A percentile compares a stretch with the other conserved stretches of the same genome.
These are phyloP conservation scores for Euphorbia pulcherrima DNA, from an alignment of 345 rosid genomes.

Conservation along the genomic window DNA sequence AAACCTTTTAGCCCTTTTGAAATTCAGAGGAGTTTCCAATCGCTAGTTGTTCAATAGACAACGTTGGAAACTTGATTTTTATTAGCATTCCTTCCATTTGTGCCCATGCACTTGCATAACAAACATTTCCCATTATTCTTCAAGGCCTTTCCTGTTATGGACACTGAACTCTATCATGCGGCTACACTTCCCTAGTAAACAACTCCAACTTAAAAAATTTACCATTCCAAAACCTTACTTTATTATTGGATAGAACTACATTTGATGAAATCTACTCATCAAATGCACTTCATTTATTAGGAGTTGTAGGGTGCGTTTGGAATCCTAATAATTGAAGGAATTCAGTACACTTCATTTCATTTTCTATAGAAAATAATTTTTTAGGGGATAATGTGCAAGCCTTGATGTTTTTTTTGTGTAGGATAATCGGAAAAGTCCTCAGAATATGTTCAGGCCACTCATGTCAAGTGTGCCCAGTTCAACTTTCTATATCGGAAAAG, in stretches of 20 bases:
- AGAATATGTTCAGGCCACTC: slow-evolving; percentile 97
- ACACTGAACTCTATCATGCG: neutral
- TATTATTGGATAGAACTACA: too few relatives aligned
- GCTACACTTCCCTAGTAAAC: neutral
- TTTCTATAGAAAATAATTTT: neutral
- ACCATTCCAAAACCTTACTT: neutral
- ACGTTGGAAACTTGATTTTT: neutral
- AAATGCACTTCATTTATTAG: slow-evolving; percentile 1
- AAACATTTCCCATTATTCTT: neutral
- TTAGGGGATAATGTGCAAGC: slow-evolving; percentile 13
- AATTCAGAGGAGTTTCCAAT: neutral
- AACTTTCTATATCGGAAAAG: slow-evolving; percentile 69
- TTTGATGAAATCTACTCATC: neutral
- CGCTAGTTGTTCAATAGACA: neutral
- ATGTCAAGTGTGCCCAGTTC: slow-evolving; percentile 93
- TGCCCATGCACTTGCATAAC: neutral
- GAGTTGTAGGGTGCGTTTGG: neutral
- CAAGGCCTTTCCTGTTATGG: neutral
- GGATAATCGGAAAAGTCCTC: slow-evolving; percentile 90
- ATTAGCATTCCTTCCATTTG: neutral
- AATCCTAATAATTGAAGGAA: too few relatives aligned
- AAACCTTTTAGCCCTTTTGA: neutral
- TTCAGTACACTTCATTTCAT: too few relatives aligned
- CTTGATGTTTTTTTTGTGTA: slow-evolving; percentile 32
- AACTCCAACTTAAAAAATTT: neutral